Evolutionary conservation across 441 rosid genomes (phyloP).

Genomic region (Daphne laureola): DNA sequence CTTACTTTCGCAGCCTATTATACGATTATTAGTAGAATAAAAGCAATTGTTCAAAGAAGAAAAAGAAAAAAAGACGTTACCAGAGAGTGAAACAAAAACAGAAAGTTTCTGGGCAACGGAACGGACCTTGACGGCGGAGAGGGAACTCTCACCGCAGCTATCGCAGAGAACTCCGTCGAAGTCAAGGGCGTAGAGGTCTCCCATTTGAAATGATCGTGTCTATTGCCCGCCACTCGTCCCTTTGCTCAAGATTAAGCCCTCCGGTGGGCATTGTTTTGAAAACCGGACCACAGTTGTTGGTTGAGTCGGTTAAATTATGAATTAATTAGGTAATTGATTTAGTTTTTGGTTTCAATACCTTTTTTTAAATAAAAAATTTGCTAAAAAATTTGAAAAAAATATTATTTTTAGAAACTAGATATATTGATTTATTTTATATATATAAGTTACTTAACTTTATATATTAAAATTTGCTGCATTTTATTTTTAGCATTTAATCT

Average conservation of each 20-base stretch:
- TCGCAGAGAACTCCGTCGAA: constrained; percentile 94
- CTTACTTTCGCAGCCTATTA: constrained; percentile 73
- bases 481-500: too few relatives aligned
- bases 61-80: neutral
- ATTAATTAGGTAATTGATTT: too few relatives aligned
- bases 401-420: too few relatives aligned
- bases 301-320: too few relatives aligned
- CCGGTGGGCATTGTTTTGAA: too few relatives aligned
- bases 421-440: too few relatives aligned
- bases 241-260: neutral
- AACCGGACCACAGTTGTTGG: too few relatives aligned
- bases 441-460: too few relatives aligned
- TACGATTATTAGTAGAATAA: neutral
- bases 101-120: constrained; percentile 2
- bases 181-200: constrained; percentile 90
- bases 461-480: too few relatives aligned
- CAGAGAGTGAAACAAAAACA: neutral
- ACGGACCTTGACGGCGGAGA: constrained; percentile 79
- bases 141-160: constrained; percentile 90
- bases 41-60: neutral
- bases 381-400: too few relatives aligned
- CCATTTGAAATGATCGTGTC: constrained; percentile 32
- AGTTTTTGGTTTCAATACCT: too few relatives aligned
- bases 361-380: too few relatives aligned
- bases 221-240: constrained; percentile 32